Evolutionary conservation across 257 asterid genomes (phyloP), one percentile per base, ranked within the genome.

Genomic region (Ophiorrhiza pumila): DNA sequence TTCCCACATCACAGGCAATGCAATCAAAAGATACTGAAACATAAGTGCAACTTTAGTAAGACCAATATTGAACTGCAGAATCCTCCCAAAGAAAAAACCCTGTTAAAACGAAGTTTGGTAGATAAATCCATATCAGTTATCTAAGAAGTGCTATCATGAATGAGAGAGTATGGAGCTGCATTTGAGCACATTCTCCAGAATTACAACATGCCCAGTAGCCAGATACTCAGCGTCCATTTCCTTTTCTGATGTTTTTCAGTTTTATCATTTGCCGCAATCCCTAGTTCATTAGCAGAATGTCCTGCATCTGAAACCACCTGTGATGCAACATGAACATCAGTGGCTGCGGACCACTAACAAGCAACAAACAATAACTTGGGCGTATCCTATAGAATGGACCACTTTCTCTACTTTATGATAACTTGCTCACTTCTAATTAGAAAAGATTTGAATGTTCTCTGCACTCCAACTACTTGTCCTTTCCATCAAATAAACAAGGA

Each of bases 221-320:
- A 5, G 63, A 5, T 1, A 18, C 37, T 72, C 72, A 78, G 62
- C 7, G 8, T 45, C 56, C 42, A 46, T 39, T 64, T 13, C 74
- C 86, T 68, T 79, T 72, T 76, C 79, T 70, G 57, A 75, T 67
- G 60, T 23, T 71, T 78, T 90, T 94, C 86, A 91, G 57, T 83
- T 88, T 91, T 81, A n/a, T 94, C 94, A 67, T 90, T 91, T 55
- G 89, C 96, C 53, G 93, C 96, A 80, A 71, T 88, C 79, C 96
- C 97, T 22, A 84, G 90, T 79, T 94, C 99, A 27, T 91, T 88
- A 50, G 97, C 97, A 46, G 99, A 94, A 80, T 94, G 99, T 41
- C 99, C 97, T 20, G 97, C 97, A 81, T 89, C 90, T 17, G 89
- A 81, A 75, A 91, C 95, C 66, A 91, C 84, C 99, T 93, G 53